A percentile compares a stretch with the other conserved stretches of the same genome.
These are phyloP conservation scores for Raddia distichophylla DNA, from an alignment of 176 grass and related monocot genomes.

Conservation along the genomic window DNA sequence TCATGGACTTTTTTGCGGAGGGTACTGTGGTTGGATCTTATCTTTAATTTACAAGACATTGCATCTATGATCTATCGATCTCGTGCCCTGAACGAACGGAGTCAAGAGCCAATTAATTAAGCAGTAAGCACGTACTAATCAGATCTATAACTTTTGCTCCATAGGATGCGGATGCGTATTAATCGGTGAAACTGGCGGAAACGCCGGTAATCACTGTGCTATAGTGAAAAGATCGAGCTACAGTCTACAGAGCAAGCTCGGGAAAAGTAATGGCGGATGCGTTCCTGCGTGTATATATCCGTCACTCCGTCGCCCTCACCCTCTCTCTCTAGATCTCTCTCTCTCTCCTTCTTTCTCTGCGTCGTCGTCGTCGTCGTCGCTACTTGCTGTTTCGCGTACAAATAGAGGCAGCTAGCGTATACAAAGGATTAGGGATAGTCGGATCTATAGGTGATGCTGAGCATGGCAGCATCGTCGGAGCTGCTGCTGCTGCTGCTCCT, in stretches of 20 bases:
- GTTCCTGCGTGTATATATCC: background rate
- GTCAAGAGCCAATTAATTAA: no score
- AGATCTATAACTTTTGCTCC: no score
- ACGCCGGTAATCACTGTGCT: background rate
- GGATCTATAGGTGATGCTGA: background rate
- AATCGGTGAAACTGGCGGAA: background rate
- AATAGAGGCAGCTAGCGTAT: background rate
- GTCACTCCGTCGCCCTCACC: slow-evolving; percentile 4
- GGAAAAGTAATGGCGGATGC: background rate
- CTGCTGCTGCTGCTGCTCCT: background rate
- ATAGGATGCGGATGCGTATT: background rate
- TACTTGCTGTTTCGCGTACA: background rate
- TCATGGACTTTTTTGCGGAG: no score
- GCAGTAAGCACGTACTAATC: no score
- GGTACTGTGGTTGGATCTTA: no score
- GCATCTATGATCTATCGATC: no score
- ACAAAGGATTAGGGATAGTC: background rate
- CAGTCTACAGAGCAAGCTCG: background rate
- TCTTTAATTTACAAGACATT: no score
- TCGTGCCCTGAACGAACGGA: no score
- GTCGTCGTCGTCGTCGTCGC: background rate
- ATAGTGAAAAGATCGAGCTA: background rate
- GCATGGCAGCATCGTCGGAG: background rate
- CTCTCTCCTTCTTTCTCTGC: slow-evolving; percentile 21
- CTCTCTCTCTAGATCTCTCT: background rate